phyloP scores from a whole-genome alignment of 768 basidiomycete species.

The Naganishia kalamii region DNA sequence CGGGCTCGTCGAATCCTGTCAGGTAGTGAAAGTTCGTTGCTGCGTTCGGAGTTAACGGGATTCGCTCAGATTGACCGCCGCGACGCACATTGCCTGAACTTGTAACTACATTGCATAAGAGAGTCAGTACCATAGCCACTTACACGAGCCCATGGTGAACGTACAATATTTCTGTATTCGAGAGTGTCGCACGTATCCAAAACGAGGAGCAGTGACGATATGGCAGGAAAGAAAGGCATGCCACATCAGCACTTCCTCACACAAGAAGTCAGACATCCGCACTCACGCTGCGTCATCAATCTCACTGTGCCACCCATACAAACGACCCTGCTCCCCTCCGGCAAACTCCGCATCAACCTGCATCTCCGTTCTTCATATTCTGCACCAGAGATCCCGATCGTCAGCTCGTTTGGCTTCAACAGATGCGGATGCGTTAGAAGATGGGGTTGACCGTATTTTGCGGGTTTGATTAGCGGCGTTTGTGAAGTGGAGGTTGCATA shows the following conservation, averaged over 20 bases:
- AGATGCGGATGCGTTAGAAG: slow-evolving; percentile 76
- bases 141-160: slow-evolving; percentile 46
- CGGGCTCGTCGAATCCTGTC: slow-evolving; percentile 90
- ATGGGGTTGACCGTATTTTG: slow-evolving; percentile 72
- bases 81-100: slow-evolving; percentile 66
- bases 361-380: slow-evolving; percentile 72
- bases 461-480: slow-evolving; percentile 55
- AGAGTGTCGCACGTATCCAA: too few species aligned
- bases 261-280: slow-evolving; percentile 47
- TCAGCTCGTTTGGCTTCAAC: slow-evolving; percentile 58
- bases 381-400: slow-evolving; percentile 66
- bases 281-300: slow-evolving; percentile 57
- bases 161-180: slow-evolving; percentile 66
- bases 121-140: slow-evolving; percentile 7
- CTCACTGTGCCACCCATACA: slow-evolving; percentile 65
- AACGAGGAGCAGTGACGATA: slow-evolving; percentile 1
- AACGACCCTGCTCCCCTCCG: slow-evolving; percentile 66
- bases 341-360: slow-evolving; percentile 66
- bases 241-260: neutral
- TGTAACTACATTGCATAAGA: slow-evolving; percentile 60
- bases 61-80: neutral
- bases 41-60: slow-evolving; percentile 1
- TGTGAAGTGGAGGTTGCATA: too few species aligned
- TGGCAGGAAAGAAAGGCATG: neutral
- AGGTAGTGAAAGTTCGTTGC: slow-evolving; percentile 60